Evolutionary conservation across 208 protist species (phyloP).

Genomic region (Leishmania amazonensis): DNA sequence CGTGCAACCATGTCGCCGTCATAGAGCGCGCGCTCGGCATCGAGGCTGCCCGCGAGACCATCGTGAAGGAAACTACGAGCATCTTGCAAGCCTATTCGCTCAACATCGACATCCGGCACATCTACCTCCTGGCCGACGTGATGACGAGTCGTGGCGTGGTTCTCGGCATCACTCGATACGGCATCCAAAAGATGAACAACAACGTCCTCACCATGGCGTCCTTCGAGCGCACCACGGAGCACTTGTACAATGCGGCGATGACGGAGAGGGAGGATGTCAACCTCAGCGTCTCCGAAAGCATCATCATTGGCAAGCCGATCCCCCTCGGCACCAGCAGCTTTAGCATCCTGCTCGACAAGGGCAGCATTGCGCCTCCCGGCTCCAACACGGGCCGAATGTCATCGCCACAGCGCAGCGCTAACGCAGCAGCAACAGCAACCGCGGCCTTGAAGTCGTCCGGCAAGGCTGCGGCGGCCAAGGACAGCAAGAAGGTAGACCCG

Average conservation of each 20-base stretch:
- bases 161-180: slow-evolving; percentile 99
- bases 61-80: slow-evolving; percentile 97
- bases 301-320: slow-evolving; percentile 98
- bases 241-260: slow-evolving; percentile 99
- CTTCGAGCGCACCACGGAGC: slow-evolving; percentile 99
- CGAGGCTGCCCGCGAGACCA: slow-evolving; percentile 96
- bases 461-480: slow-evolving; percentile 4
- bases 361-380: slow-evolving; percentile 28
- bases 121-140: slow-evolving; percentile 98
- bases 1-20: slow-evolving; percentile 98
- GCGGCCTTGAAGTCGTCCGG: slow-evolving; percentile 2
- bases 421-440: slow-evolving; percentile 1
- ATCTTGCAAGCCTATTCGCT: slow-evolving; percentile 97
- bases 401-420: not conserved
- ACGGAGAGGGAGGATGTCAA: slow-evolving; percentile 83
- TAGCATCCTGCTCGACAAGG: slow-evolving; percentile 65
- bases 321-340: slow-evolving; percentile 97
- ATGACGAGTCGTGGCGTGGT: slow-evolving; percentile 99
- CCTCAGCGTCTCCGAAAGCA: slow-evolving; percentile 96
- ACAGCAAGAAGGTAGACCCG: slow-evolving; percentile 7
- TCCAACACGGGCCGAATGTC: slow-evolving; percentile 20
- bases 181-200: slow-evolving; percentile 99
- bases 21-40: slow-evolving; percentile 97
- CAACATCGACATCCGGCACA: slow-evolving; percentile 97
- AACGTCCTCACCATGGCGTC: slow-evolving; percentile 99